Percentiles rank a stretch among this genome's conserved stretches.
phyloP scores from a whole-genome alignment of 305 asterid genomes.

The Nicotiana rustica region DNA sequence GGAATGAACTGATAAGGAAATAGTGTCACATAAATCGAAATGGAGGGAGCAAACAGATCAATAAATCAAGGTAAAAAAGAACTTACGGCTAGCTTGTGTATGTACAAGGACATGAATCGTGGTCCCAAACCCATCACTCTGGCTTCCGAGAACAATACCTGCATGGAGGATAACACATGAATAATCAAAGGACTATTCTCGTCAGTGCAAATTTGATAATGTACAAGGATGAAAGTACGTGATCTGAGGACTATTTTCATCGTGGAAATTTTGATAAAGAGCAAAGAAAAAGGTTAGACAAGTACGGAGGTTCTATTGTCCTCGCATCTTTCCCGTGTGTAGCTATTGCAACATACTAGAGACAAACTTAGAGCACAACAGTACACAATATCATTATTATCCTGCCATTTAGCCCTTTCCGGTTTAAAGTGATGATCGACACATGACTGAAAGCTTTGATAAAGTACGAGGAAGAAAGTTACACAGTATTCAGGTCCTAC shows the following conservation, averaged over 20 bases:
- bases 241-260: neutral
- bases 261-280: neutral
- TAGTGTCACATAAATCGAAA: no score
- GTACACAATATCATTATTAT: constrained; percentile 1
- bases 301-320: neutral
- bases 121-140: constrained; percentile 93
- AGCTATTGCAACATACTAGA: constrained; percentile 18
- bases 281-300: neutral
- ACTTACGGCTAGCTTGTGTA: constrained; percentile 84
- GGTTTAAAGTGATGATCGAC: constrained; percentile 10
- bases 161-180: constrained; percentile 42
- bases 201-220: neutral
- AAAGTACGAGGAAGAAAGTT: neutral
- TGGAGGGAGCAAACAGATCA: neutral
- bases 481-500: no score
- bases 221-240: constrained; percentile 20
- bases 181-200: constrained; percentile 22
- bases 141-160: constrained; percentile 77
- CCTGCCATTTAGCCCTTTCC: neutral
- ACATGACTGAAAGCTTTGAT: neutral
- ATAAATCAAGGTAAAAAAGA: constrained; percentile 7
- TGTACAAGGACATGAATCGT: constrained; percentile 86
- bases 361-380: neutral
- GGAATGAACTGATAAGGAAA: no score
- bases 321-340: neutral